Base-by-base conservation (phyloP, 1,284 basidiomycete species). In the Mixia osmundae region DNA sequence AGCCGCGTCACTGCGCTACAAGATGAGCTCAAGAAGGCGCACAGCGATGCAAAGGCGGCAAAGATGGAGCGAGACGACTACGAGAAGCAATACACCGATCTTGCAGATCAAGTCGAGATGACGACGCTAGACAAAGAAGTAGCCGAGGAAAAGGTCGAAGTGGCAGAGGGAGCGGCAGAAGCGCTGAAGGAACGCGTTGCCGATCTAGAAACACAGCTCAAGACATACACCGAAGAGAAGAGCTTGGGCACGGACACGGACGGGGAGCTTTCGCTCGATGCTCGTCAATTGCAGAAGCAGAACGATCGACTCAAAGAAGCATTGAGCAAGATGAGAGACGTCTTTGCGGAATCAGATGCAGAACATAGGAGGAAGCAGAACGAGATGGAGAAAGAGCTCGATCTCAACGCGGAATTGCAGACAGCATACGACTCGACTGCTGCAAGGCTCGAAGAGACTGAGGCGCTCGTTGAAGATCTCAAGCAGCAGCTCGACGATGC, bases 281-380 rank as follows among this genome's bases (percentile, higher is more conserved):
- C 58, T 25, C 51, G 53, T 1, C 83, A 94, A 51, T 67, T 97
- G 2, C 83, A 94, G 59, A 91, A 83, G 56, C 87, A 95, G 54
- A 97, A 95, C 47, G 80, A 85, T 50, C 62, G 89, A 7, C 60
- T 97, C 36, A 94, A 91, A 56, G 87, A 94, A 49, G 89, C 89
- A 9, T 63, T 97, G 16, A 66, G 91, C 42, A 82, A 79, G 31
- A 57, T 94, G 29, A 72, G 87, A 4, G 89, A 95, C 46, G 63
- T 91, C 43, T 72, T 78, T 0, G 69, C 74, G 41, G 82, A 95
- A 53, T 75, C 69, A 0, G 89, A 97, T 42, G 66, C 68, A 42
- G 83, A 91, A 25, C 74, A 83, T 41, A 71, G 78, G 16, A 61
- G 67, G 32, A 69, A 76, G 43, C 76, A 97, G 30, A 54, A 66